Evolutionary conservation across 1,284 basidiomycete species (phyloP), one percentile per base, ranked within the genome.

Genomic region (Prillingera fragicola): DNA sequence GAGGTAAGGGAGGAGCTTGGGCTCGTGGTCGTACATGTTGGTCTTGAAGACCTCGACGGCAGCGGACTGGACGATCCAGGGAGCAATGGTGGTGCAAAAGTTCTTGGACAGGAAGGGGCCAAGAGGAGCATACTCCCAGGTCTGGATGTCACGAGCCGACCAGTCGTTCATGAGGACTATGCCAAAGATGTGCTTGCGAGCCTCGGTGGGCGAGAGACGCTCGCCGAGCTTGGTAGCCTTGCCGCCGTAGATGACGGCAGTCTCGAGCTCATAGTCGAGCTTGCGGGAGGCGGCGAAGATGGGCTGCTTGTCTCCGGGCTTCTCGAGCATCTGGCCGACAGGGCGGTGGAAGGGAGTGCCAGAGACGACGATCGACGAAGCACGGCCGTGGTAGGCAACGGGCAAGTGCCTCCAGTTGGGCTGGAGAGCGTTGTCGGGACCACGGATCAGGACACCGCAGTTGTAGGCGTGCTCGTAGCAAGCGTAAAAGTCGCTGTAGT

Each of bases 261-360:
- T 52, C 55, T 59, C 57, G 24, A 54, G 50, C 55, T 59, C 57
- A 33, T 57, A 53, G 44, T 59, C 57, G 37, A 59, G 49, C 24
- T 43, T 39, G 43, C 43, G 43, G 35, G 45, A 51, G 15, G 53
- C 47, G 1, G 46, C 41, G 19, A 49, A 56, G 47, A 46, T 50
- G 17, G 39, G 48, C 45, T 48, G 45, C 46, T 45, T 52, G 50
- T 52, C 50, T 25, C 29, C 51, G 28, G 28, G 48, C 44, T 46
- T 54, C 40, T 43, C 53, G 44, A 46, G 48, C 34, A 46, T 54
- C 46, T 55, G 54, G 27, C 55, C 55, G 3, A 38, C 22, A 8
- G 57, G 57, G 25, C 57, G 57, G 38, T 38, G 43, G 48, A 59
- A 50, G 1, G 55, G 49, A 7, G 55, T 54, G 21, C 55, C 55